phyloP scores from a whole-genome alignment of 768 basidiomycete genomes.

The Hebeloma cylindrosporum region DNA sequence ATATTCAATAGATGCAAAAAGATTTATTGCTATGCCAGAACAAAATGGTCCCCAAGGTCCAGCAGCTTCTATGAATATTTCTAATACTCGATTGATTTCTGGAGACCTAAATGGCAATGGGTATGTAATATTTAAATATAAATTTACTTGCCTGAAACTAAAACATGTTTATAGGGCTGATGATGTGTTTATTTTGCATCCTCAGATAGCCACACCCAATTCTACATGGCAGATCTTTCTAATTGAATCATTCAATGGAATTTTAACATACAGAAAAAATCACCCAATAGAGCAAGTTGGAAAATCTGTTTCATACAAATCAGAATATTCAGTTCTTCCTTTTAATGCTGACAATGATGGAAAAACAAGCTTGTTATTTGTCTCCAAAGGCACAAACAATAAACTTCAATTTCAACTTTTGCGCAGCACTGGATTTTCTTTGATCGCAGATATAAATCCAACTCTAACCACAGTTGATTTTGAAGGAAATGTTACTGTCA shows the following conservation, averaged over 20 bases:
- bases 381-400: neutral
- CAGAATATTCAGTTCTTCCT: neutral
- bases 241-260: neutral
- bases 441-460: neutral
- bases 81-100: neutral
- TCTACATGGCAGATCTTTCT: neutral
- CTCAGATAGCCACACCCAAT: neutral
- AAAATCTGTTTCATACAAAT: neutral
- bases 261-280: neutral
- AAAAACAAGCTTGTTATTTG: slow-evolving; percentile 1
- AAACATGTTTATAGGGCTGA: neutral
- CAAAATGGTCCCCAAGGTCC: neutral
- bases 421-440: neutral
- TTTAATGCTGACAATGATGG: slow-evolving; percentile 1
- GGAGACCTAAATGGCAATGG: slow-evolving; percentile 3
- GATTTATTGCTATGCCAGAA: neutral
- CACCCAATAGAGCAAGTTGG: neutral
- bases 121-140: neutral
- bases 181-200: slow-evolving; percentile 1
- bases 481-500: neutral
- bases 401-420: slow-evolving; percentile 2
- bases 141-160: neutral
- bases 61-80: too few species aligned
- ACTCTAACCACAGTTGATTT: neutral
- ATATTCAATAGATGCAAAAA: neutral